Percentiles rank a stretch among this genome's conserved stretches.
These are phyloP conservation scores for Hymenoscyphus infarciens DNA, from an alignment of 2,329 filamentous ascomycete species.

Conservation along the genomic window DNA sequence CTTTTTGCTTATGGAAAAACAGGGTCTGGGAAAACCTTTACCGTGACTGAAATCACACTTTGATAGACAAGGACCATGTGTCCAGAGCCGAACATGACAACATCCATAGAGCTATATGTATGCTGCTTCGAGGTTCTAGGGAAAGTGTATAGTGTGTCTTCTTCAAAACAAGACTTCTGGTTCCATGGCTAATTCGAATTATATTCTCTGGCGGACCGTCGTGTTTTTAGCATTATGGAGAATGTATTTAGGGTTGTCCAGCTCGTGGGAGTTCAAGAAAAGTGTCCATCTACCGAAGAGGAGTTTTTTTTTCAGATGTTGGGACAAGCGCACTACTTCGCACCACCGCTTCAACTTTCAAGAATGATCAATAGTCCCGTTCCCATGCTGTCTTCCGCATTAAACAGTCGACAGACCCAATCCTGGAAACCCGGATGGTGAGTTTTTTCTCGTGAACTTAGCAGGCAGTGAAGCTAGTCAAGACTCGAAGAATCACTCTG, in stretches of 20 bases:
- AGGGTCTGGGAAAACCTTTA: slow-evolving; percentile 47
- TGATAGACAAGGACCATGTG: slow-evolving; percentile 51
- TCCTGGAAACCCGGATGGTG: slow-evolving; percentile 35
- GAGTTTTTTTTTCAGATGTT: slow-evolving; percentile 81
- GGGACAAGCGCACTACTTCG: slow-evolving; percentile 60
- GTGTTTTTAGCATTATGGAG: slow-evolving; percentile 43
- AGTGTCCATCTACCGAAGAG: slow-evolving; percentile 33
- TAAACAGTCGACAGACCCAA: slow-evolving; percentile 37
- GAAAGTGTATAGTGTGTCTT: slow-evolving; percentile 43
- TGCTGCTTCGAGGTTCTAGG: slow-evolving; percentile 93
- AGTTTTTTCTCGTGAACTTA: slow-evolving; percentile 46
- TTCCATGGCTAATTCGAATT: slow-evolving; percentile 5
- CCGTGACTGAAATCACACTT: slow-evolving; percentile 42
- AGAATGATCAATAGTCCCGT: slow-evolving; percentile 47
- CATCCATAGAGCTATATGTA: too few species aligned
- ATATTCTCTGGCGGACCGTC: slow-evolving; percentile 43
- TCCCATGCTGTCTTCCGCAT: slow-evolving; percentile 49
- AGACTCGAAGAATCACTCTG: slow-evolving; percentile 88
- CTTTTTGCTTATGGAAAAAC: slow-evolving; percentile 49
- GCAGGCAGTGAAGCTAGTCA: slow-evolving; percentile 60
- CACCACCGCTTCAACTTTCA: slow-evolving; percentile 41
- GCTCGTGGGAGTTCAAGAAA: slow-evolving; percentile 43
- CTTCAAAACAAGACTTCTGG: background rate
- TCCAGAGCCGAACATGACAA: slow-evolving; percentile 80
- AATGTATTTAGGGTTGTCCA: slow-evolving; percentile 45